Percentiles rank a stretch among this genome's conserved stretches.
These are phyloP conservation scores for Cavenderia fasciculata DNA, from an alignment of 78 protist species.

Conservation along the genomic window DNA sequence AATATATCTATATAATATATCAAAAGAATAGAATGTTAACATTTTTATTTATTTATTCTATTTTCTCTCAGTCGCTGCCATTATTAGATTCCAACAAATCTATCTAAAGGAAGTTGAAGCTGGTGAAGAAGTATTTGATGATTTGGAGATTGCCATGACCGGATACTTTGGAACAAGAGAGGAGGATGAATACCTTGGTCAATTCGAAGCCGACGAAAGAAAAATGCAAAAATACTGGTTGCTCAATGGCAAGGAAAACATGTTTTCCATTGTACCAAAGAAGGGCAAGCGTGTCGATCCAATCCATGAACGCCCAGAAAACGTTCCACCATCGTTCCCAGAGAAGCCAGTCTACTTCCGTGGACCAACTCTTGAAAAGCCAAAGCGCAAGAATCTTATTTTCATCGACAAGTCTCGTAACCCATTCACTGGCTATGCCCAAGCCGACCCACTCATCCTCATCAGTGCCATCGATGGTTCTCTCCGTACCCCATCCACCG, in stretches of 20 bases:
- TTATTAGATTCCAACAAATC: slow-evolving; percentile 41
- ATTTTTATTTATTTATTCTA: no score
- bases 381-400: slow-evolving; percentile 54
- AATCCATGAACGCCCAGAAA: slow-evolving; percentile 35
- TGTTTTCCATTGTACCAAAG: not conserved
- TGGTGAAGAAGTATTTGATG: not conserved
- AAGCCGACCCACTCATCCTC: slow-evolving; percentile 71
- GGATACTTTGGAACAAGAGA: slow-evolving; percentile 1
- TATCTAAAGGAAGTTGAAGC: slow-evolving; percentile 18
- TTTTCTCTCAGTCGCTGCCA: slow-evolving; percentile 33
- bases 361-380: slow-evolving; percentile 20
- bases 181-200: slow-evolving; percentile 8
- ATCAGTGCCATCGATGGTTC: slow-evolving; percentile 71
- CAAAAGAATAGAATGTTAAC: not conserved
- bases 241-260: not conserved
- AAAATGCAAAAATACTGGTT: not conserved
- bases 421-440: slow-evolving; percentile 40
- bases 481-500: slow-evolving; percentile 63
- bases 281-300: slow-evolving; percentile 9
- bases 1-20: no score
- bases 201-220: slow-evolving; percentile 20
- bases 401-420: slow-evolving; percentile 59
- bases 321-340: slow-evolving; percentile 31
- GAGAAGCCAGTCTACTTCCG: slow-evolving; percentile 72
- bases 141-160: not conserved